Evolutionary conservation across 768 basidiomycete species (phyloP), one percentile per base, ranked within the genome.

Genomic region (Lentinula sp.): DNA sequence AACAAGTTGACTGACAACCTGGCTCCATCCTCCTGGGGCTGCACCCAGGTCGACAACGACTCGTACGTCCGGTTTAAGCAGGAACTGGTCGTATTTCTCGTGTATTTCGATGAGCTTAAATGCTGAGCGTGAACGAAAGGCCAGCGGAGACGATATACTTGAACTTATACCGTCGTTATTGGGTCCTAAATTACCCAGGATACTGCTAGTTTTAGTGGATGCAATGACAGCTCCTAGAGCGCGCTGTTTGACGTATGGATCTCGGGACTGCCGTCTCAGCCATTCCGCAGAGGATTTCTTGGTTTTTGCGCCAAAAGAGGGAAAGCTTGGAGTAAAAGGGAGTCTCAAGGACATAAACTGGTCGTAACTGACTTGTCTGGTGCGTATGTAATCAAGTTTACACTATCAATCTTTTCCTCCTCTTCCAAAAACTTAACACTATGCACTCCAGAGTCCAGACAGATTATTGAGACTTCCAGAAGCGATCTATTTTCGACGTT

Each of bases 11-110:
- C 55, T 56, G 13, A 85, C 86, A 10, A 94, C 94, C 69, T 97
- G 95, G 54, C 88, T 90, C 95, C 96, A 98, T 0, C 93, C 93
- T 0, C 95, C 95, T 0, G 95, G 96, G 0, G 94, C 92, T 0
- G 91, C 91, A 15, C 96, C 95, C 20, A 97, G 82, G 72, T 97
- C 95, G 1, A 95, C 85, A 0, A 96, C 84, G 16, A 81, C 77
- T 1, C 71, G 77, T 4, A 89, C 83, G 58, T 88, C 79, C 28
- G 73, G 70, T 49, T 79, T 72, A 16, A 71, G 69, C 46, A 88
- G 73, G 64, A 93, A 84, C 1, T 74, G 62, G 10, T 79, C 79
- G 71, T 78, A 85, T 41, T 78, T 75, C 0, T 79, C 71, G 68
- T 91, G 78, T 54, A 98, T 81, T 66, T 95, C 90, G 61, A 94